Base-by-base conservation (phyloP, 169 alveolate genomes). In the Plasmodium falciparum region DNA sequence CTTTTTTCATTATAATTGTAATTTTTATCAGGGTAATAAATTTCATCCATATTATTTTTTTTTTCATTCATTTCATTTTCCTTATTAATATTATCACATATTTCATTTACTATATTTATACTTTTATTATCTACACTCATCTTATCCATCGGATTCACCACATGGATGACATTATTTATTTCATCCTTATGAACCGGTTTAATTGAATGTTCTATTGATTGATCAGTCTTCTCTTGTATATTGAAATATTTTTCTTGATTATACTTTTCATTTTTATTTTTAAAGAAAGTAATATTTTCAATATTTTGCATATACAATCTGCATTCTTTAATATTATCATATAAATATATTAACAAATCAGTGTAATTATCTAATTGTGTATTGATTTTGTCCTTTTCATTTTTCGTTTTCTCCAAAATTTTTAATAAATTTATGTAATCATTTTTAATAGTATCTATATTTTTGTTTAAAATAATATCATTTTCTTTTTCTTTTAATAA, bases 341-440 rank as follows among this genome's bases (percentile, higher is more conserved):
- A 78, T 52, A 78, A 50, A 58, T 26, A 78, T 66, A 78, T 65
- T 78, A 78, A 78, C 89, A 78, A 52, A 52, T 78, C 89, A 22
- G 78, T 65, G 65, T 65, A 49, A 11, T 78, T 65, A n/a, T 78
- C 89, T 13, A 78, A 49, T 12, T 78, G 29, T 3, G 13, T 39
- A 39, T 78, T 61, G 17, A 78, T 65, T 13, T 50, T 47, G 22
- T 20, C 66, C 29, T 66, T 78, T 33, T 78, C 76, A 5, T 39
- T 78, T 13, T 70, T 58, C 8, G 50, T 58, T 70, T 54, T 15
- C 50, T 78, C 78, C 11, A 13, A 43, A 50, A 20, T 45, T 0
- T 70, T 56, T 52, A 78, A 66, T 24, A 66, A 33, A n/a, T 22
- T 39, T 6, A 78, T 65, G 26, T 78, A 70, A 3, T 78, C 52